Evolutionary conservation across 306 rosid species (phyloP).

Genomic region (Lathyrus tuberosus): DNA sequence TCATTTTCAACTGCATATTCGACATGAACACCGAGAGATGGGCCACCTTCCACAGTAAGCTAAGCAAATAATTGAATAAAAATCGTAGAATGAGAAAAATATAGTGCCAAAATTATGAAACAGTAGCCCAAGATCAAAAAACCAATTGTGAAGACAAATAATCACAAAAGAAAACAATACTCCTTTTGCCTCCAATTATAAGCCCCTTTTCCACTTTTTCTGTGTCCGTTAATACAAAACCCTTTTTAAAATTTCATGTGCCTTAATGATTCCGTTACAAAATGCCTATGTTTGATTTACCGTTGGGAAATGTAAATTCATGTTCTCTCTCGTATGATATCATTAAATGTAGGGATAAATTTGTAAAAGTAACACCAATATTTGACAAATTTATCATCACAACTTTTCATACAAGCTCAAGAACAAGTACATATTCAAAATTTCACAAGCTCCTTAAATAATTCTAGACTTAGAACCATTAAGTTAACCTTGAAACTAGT

Average conservation of each 20-base stretch:
- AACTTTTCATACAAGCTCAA: constrained; percentile 14
- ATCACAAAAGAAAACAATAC: constrained; percentile 21
- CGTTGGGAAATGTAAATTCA: too few species aligned
- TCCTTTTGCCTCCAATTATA: too few species aligned
- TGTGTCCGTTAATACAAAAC: too few species aligned
- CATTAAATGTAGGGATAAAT: too few species aligned
- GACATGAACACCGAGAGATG: constrained; percentile 67
- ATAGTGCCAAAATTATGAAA: not conserved
- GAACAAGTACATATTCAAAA: constrained; percentile 7
- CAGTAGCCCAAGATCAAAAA: constrained; percentile 16
- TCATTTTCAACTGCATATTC: constrained; percentile 70
- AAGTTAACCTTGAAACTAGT: not conserved
- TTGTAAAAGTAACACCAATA: too few species aligned
- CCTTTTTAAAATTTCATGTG: too few species aligned
- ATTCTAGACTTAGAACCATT: constrained; percentile 1
- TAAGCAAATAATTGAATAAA: constrained; percentile 41
- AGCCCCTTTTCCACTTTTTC: too few species aligned
- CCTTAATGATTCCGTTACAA: too few species aligned
- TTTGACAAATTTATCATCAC: too few species aligned
- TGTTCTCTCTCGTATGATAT: too few species aligned
- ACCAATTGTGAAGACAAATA: constrained; percentile 25
- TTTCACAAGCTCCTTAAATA: constrained; percentile 2
- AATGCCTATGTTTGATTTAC: too few species aligned
- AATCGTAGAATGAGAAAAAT: constrained; percentile 16
- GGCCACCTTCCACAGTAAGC: constrained; percentile 89